A percentile compares a stretch with the other conserved stretches of the same genome.
Evolutionary conservation across 2,329 filamentous ascomycete genomes (phyloP).

Genomic region (Thielaviopsis euricoi): DNA sequence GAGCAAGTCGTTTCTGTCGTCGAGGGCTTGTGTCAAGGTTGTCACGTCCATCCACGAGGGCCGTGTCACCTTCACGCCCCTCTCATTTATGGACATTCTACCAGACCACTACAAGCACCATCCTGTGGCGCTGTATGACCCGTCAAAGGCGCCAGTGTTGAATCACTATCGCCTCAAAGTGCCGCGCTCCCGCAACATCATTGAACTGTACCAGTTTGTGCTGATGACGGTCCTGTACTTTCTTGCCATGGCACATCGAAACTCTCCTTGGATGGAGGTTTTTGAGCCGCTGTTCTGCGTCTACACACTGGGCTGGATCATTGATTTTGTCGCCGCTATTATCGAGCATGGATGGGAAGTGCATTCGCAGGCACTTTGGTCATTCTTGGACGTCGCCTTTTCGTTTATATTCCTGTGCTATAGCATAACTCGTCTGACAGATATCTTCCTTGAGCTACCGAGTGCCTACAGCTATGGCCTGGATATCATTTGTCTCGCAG

Average conservation of each 20-base stretch:
- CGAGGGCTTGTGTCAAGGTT: slow-evolving; percentile 51
- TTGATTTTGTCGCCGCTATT: slow-evolving; percentile 49
- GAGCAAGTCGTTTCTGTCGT: slow-evolving; percentile 49
- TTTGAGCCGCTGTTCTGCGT: slow-evolving; percentile 43
- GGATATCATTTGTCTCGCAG: slow-evolving; percentile 48
- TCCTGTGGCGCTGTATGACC: slow-evolving; percentile 53
- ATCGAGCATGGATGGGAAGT: slow-evolving; percentile 51
- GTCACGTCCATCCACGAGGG: slow-evolving; percentile 56
- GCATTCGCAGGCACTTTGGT: slow-evolving; percentile 60
- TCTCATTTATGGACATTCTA: slow-evolving; percentile 54
- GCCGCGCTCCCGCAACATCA: slow-evolving; percentile 46
- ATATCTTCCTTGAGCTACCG: slow-evolving; percentile 29
- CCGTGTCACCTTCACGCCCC: slow-evolving; percentile 52
- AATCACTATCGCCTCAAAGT: slow-evolving; percentile 61
- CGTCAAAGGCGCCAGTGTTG: slow-evolving; percentile 44
- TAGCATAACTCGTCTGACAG: slow-evolving; percentile 41
- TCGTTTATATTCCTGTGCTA: slow-evolving; percentile 46
- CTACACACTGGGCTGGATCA: slow-evolving; percentile 50
- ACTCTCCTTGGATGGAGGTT: slow-evolving; percentile 25
- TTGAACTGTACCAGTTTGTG: slow-evolving; percentile 51
- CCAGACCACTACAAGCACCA: slow-evolving; percentile 59
- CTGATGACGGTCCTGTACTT: slow-evolving; percentile 46
- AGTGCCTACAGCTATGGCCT: slow-evolving; percentile 35
- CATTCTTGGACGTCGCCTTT: slow-evolving; percentile 57
- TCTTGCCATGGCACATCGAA: slow-evolving; percentile 43